Evolutionary conservation across 139 green algal genomes (phyloP), one percentile per base, ranked within the genome.

Genomic region (Tetraselmis chui): DNA sequence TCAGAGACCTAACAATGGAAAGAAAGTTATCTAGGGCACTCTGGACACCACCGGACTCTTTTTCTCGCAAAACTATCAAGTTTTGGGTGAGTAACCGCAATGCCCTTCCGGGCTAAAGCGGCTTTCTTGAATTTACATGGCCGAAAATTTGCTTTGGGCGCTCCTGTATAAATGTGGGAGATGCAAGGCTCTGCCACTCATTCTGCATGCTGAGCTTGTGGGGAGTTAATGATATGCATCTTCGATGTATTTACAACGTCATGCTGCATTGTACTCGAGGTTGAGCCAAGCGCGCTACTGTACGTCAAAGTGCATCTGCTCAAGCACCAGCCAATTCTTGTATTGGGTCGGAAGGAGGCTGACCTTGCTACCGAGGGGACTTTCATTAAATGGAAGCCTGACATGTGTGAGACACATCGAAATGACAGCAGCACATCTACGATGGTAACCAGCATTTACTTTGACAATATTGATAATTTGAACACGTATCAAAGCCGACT

Each of bases 401-500:
- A 18, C 11, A 5, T 25, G 45, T 67, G 11, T 67, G 45, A 67
- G 45, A 18, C n/a, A n/a, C n/a, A 67, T 18, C 11, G 45, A 18
- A 67, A 18, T 18, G 45, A 67, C 11, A 25, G 18, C 45, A 5
- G 11, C 18, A 18, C 45, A 25, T 67, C 45, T 25, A 83, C 32
- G 5, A 30, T 85, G 1, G 78, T 92, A 29, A 79, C 76, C 11
- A 91, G 89, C 18, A 90, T 96, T 0, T 97, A 97, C 83, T 92
- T 95, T 59, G 93, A 97, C 81, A 87, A 88, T 78, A 1, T 76
- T 22, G 82, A 81, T 23, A 32, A 26, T 1, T 81, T 96, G 76
- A 59, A 86, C 27, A 85, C 89, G 31, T 97, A 96, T 83, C 89
- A 93, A 76, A 79, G 79, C n/a, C 83, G 92, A 18, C 86, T 96